Base-by-base conservation (phyloP, 2,329 filamentous ascomycete species). In the Claviceps africana region DNA sequence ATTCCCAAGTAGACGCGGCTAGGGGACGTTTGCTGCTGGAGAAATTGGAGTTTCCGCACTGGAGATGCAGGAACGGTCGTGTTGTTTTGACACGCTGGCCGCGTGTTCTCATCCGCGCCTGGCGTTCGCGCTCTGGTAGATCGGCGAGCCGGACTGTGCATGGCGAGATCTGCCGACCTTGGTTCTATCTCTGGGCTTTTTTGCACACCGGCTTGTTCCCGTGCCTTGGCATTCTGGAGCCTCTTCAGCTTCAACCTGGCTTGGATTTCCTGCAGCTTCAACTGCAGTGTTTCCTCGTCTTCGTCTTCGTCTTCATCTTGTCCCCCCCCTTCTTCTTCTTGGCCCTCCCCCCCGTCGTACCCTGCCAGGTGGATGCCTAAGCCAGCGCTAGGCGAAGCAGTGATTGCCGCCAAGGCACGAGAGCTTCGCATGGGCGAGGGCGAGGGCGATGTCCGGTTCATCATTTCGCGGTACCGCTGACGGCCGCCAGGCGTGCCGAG, bases 181-280 rank as follows among this genome's bases (percentile, higher is more conserved):
- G 54, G 42, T 37, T 53, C 50, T 55, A 58, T 44, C 54, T 57
- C 55, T 53, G 55, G 39, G 55, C 56, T 47, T 51, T 54, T 61
- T 47, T 59, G 60, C 6, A 54, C 54, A 10, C 48, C 51, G 25
- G 52, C 48, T 33, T 54, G 53, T 28, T 59, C 56, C 49, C 54
- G 60, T 30, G 53, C 58, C 50, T 59, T 67, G 48, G 66, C 68
- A 62, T 83, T 83, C 65, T 93, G 86, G 15, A 97, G 71, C 62
- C 85, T 89, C 67, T 96, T 97, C 57, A 97, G 68, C 67, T 85
- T 93, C 50, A 97, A 70, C 55, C 85, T 83, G 7, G 90, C 88
- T 66, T 97, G 84, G 54, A 98, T 95, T 52, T 87, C 88, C 57
- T 90, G 83, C 5, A 97, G 72, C 64, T 95, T 83, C 56, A 98